Evolutionary conservation across 2,329 filamentous ascomycete genomes (phyloP), one percentile per base, ranked within the genome.

Genomic region (Colletotrichum noveboracense): DNA sequence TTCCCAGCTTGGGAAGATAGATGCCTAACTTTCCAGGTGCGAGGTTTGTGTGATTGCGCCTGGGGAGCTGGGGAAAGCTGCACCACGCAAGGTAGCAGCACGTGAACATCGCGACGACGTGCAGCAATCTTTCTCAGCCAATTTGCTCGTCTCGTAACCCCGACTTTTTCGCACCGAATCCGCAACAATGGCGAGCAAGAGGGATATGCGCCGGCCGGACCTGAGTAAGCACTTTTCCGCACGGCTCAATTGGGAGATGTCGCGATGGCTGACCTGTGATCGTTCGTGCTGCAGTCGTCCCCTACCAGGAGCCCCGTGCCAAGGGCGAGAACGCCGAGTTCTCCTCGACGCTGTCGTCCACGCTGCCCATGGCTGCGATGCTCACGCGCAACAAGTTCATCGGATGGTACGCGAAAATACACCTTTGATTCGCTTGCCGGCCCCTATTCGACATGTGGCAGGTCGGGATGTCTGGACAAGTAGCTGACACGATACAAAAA

Each of bases 331-430:
- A 88, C 77, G 87, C 90, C 78, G 96, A 98, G 82, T 91, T 98
- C 84, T 89, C 91, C 69, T 93, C 94, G 85, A 95, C 89, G 32
- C 82, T 93, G 71, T 88, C 90, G 32, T 96, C 93, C 82, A 97
- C 96, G 43, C 89, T 98, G 82, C 96, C 96, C 75, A 98, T 98
- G 96, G 96, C 95, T 74, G 96, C 96, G 78, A 97, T 98, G 90
- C 97, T 98, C 84, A 97, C 94, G 80, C 91, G 96, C 79, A 98
- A 98, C 87, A 94, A 95, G 90, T 97, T 91, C 81, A 86, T 93
- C 74, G 92, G 92, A 82, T 93, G 92, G 91, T 92, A 85, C 76
- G 87, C 32, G 32, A 38, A 13, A 30, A 34, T 7, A 12, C 13
- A 24, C 30, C 18, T 32, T 10, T 32, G 16, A 28, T 32, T 7